Conservation (phyloP, 257 asterid species). For the Nemophila menziesii region DNA sequence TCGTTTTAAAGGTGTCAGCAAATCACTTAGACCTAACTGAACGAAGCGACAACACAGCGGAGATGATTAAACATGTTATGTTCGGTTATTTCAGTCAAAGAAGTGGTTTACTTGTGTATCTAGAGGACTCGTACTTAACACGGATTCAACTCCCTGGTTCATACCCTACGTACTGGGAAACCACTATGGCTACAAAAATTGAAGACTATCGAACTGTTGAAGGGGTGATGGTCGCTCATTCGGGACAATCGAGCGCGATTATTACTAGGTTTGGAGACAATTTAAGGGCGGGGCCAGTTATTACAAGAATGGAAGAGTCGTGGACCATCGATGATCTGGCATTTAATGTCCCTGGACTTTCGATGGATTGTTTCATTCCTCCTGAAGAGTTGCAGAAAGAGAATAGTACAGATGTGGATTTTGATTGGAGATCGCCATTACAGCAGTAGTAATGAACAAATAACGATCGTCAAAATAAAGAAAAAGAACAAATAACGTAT, state of each 20-base stretch:
- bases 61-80: conserved; percentile 67
- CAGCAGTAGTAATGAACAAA: conserved; percentile 13
- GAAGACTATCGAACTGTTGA: conserved; percentile 60
- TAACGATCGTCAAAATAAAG: too few species aligned
- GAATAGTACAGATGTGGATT: conserved; percentile 27
- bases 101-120: conserved; percentile 47
- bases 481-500: neutral
- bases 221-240: conserved; percentile 62
- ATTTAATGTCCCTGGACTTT: conserved; percentile 62
- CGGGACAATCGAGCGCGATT: conserved; percentile 54
- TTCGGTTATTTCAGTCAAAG: conserved; percentile 76
- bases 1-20: conserved; percentile 58
- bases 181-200: conserved; percentile 49
- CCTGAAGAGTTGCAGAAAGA: conserved; percentile 49
- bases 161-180: conserved; percentile 73
- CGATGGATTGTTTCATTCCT: conserved; percentile 61
- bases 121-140: conserved; percentile 76
- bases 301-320: conserved; percentile 69
- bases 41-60: conserved; percentile 65
- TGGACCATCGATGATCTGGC: conserved; percentile 65
- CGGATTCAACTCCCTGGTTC: conserved; percentile 68
- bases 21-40: conserved; percentile 47
- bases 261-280: conserved; percentile 68
- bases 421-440: conserved; percentile 45
- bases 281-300: conserved; percentile 38